phyloP scores from a whole-genome alignment of 176 grass and related monocot genomes.

The Cenchrus purpureus region DNA sequence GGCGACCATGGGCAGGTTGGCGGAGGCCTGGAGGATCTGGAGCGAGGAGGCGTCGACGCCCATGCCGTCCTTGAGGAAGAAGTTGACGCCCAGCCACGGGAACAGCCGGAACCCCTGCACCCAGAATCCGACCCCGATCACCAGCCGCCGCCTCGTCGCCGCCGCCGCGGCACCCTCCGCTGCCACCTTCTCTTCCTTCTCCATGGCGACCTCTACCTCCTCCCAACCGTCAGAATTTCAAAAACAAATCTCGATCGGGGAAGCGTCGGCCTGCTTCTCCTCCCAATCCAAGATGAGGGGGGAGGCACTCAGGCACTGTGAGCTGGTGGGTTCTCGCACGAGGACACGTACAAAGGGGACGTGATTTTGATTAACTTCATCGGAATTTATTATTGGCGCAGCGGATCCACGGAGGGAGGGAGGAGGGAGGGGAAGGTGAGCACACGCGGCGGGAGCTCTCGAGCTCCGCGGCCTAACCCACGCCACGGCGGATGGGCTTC shows the following conservation, averaged over 20 bases:
- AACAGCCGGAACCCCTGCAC: slow-evolving; percentile 93
- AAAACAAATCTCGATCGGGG: slow-evolving; percentile 27
- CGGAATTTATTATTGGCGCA: background rate
- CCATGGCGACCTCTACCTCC: background rate
- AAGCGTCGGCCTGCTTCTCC: background rate
- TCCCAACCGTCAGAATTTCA: background rate
- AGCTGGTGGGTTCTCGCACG: slow-evolving; percentile 19
- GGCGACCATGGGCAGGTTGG: slow-evolving; percentile 90
- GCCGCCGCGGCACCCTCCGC: slow-evolving; percentile 13
- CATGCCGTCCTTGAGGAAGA: slow-evolving; percentile 96
- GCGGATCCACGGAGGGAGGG: background rate
- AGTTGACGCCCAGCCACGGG: slow-evolving; percentile 86
- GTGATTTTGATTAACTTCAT: background rate
- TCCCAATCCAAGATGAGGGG: slow-evolving; percentile 23
- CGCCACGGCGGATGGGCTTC: background rate
- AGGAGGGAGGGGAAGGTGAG: background rate
- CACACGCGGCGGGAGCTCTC: slow-evolving; percentile 35
- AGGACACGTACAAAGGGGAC: background rate
- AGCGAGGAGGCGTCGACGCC: slow-evolving; percentile 70
- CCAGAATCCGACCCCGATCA: slow-evolving; percentile 89
- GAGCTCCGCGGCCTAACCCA: background rate
- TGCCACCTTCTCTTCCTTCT: slow-evolving; percentile 29
- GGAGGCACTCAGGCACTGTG: background rate
- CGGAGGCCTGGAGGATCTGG: slow-evolving; percentile 92
- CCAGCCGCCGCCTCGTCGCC: slow-evolving; percentile 57